Evolutionary conservation across 441 rosid genomes (phyloP).

Genomic region (Arabidopsis lyrata): DNA sequence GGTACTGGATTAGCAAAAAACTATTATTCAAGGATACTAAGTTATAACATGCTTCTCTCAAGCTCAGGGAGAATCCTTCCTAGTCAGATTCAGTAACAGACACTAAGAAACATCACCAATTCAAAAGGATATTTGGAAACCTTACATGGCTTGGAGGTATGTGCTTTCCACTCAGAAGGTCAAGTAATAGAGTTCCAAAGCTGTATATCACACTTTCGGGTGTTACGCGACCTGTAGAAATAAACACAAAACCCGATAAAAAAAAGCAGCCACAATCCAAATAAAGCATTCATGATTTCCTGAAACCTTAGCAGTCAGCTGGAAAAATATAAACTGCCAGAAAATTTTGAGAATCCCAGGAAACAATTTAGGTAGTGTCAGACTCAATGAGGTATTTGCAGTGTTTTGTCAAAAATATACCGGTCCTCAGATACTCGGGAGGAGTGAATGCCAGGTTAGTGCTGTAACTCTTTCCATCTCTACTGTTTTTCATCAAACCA

Average conservation of each 20-base stretch:
- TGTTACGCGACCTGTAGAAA: constrained; percentile 71
- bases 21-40: background rate
- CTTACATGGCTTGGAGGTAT: constrained; percentile 94
- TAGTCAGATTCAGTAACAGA: constrained; percentile 4
- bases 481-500: constrained; percentile 74
- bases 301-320: background rate
- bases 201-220: constrained; percentile 92
- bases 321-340: constrained; percentile 1
- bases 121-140: constrained; percentile 18
- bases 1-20: constrained; percentile 12
- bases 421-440: constrained; percentile 71
- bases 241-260: constrained; percentile 27
- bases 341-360: background rate
- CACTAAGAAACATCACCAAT: background rate
- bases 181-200: constrained; percentile 86
- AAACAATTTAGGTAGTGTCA: background rate
- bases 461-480: constrained; percentile 75
- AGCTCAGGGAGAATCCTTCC: constrained; percentile 2
- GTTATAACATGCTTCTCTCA: constrained; percentile 1
- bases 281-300: background rate
- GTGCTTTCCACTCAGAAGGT: constrained; percentile 93
- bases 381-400: background rate
- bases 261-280: background rate
- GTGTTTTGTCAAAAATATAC: constrained; percentile 36
- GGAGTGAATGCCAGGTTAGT: constrained; percentile 76